Evolutionary conservation across 176 grass and related monocot species (phyloP), one percentile per base, ranked within the genome.

Genomic region (Canna indica): DNA sequence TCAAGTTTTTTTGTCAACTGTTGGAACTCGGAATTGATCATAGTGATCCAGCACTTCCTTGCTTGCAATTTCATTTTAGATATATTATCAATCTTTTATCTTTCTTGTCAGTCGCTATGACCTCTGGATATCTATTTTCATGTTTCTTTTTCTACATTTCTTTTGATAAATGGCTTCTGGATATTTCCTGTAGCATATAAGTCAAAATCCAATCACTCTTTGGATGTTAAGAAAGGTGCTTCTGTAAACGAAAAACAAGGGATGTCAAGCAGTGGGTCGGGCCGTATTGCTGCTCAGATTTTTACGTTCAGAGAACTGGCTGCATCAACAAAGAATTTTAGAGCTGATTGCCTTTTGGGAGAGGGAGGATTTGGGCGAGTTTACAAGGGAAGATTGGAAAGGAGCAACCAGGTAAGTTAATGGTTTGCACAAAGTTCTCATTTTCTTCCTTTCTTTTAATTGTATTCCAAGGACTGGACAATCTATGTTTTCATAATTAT

Each of bases 351-450:
- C 78, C 82, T 91, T 39, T 72, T 88, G 1, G 89, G 89, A 61
- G 89, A 85, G 41, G 89, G 89, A 16, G 85, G 89, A 17, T 91
- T 91, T 46, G 89, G 89, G 47, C 77, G 80, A 53, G 89, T 88
- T 48, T 85, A 91, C 64, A 91, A 88, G 82, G 89, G 82, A 12
- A 77, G 69, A 30, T 70, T 91, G 27, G 79, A 91, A 71, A 81
- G 45, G 42, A 69, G 77, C 53, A 81, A 85, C 69, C 82, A 91
- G 82, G 89, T 88, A 5, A 69, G 67, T 46, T 47, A 13, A 46
- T 46, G 3, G 0, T 24, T 5, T 67, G 24, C 4, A 27, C 18
- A 17, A 59, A n/a, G 24, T 27, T n/a, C 5, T 27, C 27, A 4
- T 42, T 38, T 39, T 22, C 15, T 42, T 39, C 36, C n/a, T 67